Evolutionary conservation across 106 monocot genomes (phyloP).

Genomic region (Allium fistulosum): DNA sequence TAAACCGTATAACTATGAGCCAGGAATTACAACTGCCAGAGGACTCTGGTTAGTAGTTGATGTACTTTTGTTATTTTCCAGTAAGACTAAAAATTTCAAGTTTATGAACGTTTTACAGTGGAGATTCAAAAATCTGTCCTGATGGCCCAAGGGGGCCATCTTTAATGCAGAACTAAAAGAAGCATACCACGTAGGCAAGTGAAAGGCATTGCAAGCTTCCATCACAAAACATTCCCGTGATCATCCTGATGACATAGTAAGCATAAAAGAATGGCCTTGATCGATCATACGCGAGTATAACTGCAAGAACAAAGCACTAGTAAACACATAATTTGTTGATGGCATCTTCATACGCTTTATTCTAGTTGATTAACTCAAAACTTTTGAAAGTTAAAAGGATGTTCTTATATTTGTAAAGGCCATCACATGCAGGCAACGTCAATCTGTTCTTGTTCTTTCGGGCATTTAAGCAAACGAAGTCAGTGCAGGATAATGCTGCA

Average conservation of each 20-base stretch:
- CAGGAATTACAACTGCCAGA: no score
- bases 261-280: slow-evolving; percentile 52
- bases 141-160: not conserved
- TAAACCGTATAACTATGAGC: no score
- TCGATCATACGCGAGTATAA: slow-evolving; percentile 56
- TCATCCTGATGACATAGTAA: slow-evolving; percentile 56
- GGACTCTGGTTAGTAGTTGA: no score
- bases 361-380: not conserved
- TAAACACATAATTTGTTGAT: not conserved
- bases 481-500: not conserved
- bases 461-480: not conserved
- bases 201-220: slow-evolving; percentile 82
- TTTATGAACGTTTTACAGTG: no score
- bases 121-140: no score
- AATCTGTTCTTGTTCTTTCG: not conserved
- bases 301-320: slow-evolving; percentile 27
- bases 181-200: slow-evolving; percentile 74
- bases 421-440: no score
- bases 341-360: not conserved
- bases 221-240: slow-evolving; percentile 70
- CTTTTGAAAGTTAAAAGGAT: not conserved
- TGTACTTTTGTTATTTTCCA: no score
- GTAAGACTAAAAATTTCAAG: no score
- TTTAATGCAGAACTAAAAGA: not conserved
- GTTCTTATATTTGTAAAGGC: no score